These are phyloP conservation scores for Tremella yokohamensis DNA, from an alignment of 768 basidiomycete genomes.

Conservation along the genomic window DNA sequence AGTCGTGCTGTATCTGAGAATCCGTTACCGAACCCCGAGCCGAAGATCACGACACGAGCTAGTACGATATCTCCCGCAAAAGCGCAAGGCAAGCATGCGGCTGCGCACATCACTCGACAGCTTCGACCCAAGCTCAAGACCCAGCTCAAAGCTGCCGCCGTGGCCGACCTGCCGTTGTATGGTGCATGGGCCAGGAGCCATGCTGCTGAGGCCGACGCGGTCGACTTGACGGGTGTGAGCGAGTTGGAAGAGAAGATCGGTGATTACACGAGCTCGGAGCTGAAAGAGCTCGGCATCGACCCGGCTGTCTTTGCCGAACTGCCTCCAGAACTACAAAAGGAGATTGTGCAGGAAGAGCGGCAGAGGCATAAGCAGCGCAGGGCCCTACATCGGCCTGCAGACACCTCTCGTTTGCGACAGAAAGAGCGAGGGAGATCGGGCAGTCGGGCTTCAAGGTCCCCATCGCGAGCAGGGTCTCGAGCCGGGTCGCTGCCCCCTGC, in stretches of 20 bases:
- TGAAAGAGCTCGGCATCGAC: conserved; percentile 68
- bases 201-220: conserved; percentile 18
- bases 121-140: conserved; percentile 40
- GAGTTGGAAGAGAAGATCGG: conserved; percentile 50
- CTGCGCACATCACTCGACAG: conserved; percentile 39
- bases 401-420: conserved; percentile 17
- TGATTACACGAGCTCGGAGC: conserved; percentile 56
- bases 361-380: conserved; percentile 28
- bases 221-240: conserved; percentile 18
- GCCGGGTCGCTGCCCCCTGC: conserved; percentile 51
- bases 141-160: conserved; percentile 27
- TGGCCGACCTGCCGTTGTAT: conserved; percentile 37
- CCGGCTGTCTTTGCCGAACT: conserved; percentile 65
- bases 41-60: conserved; percentile 5
- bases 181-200: conserved; percentile 29
- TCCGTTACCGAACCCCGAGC: neutral
- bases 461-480: conserved; percentile 51
- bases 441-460: conserved; percentile 29
- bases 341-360: conserved; percentile 60
- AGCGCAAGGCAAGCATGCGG: conserved; percentile 20
- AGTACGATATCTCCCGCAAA: conserved; percentile 22
- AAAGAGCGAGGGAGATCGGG: conserved; percentile 19
- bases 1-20: conserved; percentile 14
- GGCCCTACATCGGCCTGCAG: conserved; percentile 26
- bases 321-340: conserved; percentile 66